A percentile compares a stretch with the other conserved stretches of the same genome.
phyloP scores from a whole-genome alignment of 495 filamentous ascomycete genomes.

The Aspergillus affinis region DNA sequence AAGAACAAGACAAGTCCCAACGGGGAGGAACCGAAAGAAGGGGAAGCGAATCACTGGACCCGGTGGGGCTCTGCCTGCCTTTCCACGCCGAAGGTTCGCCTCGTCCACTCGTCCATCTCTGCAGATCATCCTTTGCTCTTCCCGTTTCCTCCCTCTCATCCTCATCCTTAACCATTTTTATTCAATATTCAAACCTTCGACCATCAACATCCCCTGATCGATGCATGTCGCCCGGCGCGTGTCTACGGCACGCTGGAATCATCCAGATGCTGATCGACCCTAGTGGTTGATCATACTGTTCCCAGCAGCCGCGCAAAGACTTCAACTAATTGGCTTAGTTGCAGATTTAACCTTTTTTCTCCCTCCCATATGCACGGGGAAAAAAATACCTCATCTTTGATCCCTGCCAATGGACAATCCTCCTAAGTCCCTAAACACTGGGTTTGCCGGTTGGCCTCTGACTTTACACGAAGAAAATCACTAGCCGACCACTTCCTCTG shows the following conservation, averaged over 20 bases:
- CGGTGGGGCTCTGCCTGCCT: slow-evolving; percentile 4
- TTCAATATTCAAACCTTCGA: background rate
- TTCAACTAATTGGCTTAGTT: slow-evolving; percentile 8
- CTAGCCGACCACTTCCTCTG: slow-evolving; percentile 4
- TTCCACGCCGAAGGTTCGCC: background rate
- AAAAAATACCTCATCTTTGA: slow-evolving; percentile 11
- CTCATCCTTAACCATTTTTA: background rate
- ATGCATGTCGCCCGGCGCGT: background rate
- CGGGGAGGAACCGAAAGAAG: slow-evolving; percentile 3
- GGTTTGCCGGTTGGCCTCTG: background rate
- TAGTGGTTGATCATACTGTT: slow-evolving; percentile 21
- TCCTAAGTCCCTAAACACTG: background rate
- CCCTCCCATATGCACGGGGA: slow-evolving; percentile 1
- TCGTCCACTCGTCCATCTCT: background rate
- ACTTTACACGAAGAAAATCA: background rate
- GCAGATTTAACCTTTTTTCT: slow-evolving; percentile 10
- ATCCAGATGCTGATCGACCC: slow-evolving; percentile 14
- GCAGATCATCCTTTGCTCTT: slow-evolving; percentile 4
- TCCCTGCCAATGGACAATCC: slow-evolving; percentile 5
- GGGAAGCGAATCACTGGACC: slow-evolving; percentile 5
- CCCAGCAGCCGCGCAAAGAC: slow-evolving; percentile 7
- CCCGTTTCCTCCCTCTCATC: background rate
- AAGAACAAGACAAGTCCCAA: slow-evolving; percentile 1
- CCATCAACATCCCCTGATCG: background rate
- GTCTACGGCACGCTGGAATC: background rate